Percentiles rank a stretch among this genome's conserved stretches.
phyloP scores from a whole-genome alignment of 768 basidiomycete species.

The Pisolithus orientalis region DNA sequence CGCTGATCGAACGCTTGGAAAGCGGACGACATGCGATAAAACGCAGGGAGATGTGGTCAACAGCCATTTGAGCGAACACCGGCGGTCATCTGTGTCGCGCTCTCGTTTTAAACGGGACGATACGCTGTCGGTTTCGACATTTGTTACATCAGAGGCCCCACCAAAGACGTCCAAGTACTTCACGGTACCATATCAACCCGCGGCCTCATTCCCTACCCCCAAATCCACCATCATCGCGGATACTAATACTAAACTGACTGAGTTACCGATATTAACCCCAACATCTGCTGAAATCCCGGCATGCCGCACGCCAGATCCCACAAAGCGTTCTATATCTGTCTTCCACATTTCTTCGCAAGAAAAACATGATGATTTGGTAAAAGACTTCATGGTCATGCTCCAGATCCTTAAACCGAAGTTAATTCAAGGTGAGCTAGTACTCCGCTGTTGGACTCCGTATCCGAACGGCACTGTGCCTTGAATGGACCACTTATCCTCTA shows the following conservation, averaged over 20 bases:
- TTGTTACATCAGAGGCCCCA: not conserved
- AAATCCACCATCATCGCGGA: slow-evolving; percentile 3
- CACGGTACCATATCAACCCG: not conserved
- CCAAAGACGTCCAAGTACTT: slow-evolving; percentile 20
- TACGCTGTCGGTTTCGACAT: too few species aligned
- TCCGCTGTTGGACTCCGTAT: not conserved
- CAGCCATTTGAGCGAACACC: too few species aligned
- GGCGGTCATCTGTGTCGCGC: too few species aligned
- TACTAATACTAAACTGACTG: not conserved
- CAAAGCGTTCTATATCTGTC: not conserved
- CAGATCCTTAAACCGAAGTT: slow-evolving; percentile 26
- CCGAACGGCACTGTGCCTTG: not conserved
- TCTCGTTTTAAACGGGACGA: too few species aligned
- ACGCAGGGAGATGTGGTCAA: too few species aligned
- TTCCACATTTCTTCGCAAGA: not conserved
- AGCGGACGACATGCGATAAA: too few species aligned
- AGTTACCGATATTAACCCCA: too few species aligned
- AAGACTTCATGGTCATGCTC: slow-evolving; percentile 22
- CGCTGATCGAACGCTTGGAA: too few species aligned
- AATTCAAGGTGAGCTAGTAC: slow-evolving; percentile 19
- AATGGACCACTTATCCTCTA: not conserved
- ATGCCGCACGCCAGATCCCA: too few species aligned
- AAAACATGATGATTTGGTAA: slow-evolving; percentile 3
- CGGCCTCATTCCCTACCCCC: not conserved
- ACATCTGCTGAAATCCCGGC: too few species aligned